Evolutionary conservation across 2,329 filamentous ascomycete genomes (phyloP), one percentile per base, ranked within the genome.

Genomic region (Podosphaera leucotricha): DNA sequence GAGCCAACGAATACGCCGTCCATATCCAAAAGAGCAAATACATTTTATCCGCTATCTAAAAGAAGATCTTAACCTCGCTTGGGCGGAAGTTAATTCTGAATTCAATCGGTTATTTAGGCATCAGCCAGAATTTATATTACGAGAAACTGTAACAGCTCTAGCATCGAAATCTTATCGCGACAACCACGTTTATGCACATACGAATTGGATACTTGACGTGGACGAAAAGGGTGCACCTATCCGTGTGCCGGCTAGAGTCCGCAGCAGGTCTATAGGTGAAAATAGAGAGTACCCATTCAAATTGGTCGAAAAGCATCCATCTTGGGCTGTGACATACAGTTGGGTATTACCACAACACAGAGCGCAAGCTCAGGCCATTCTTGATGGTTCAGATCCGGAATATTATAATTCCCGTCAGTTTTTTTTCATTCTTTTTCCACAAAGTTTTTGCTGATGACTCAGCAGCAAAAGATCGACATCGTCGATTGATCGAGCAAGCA

Each of bases 301-400:
- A 19, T 30, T 48, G 8, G 43, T 44, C 13, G 47, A 46, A 7
- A 46, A 43, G 19, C 33, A 45, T 38, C 47, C 47, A 3, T 42
- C 41, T 19, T 43, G 35, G 47, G 47, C 47, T n/a, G 26, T 48
- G 20, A 43, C 37, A 8, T 48, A 46, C 40, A 30, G 33, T n/a
- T 48, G 47, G 47, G 47, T 48, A 1, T 24, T 16, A 3, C 26
- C 36, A 11, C 44, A 45, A 38, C 39, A 48, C 37, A 46, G 43
- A 38, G 41, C 11, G 8, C 38, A 38, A 37, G 47, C 47, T 18
- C 42, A 30, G 33, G 42, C n/a, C 21, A 46, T 48, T n/a, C 18
- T 46, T 2, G 39, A 39, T 38, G 44, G 38, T 3, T 21, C 36
- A 15, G 44, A 48, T 26, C 21, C 21, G 13, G 21, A 24, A 15